These are phyloP conservation scores for Taiwanofungus camphoratus DNA, from an alignment of 1,284 basidiomycete genomes.

Conservation along the genomic window DNA sequence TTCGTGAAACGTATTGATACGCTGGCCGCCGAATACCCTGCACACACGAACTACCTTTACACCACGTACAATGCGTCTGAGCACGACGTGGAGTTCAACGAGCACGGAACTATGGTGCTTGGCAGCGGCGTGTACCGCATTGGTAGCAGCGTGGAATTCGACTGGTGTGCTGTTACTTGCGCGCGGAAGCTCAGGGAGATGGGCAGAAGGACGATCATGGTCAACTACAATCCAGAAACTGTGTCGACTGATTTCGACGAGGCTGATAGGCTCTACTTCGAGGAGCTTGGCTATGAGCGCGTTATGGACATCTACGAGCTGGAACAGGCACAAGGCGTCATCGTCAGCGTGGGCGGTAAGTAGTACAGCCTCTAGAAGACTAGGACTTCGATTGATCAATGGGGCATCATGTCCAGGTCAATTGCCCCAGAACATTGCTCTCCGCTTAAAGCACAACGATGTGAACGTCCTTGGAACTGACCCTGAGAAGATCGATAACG, in stretches of 20 bases:
- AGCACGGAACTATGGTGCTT: constrained; percentile 98
- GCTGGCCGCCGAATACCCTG: constrained; percentile 97
- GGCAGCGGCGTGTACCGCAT: constrained; percentile 98
- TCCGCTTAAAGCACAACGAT: constrained; percentile 86
- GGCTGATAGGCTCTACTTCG: constrained; percentile 97
- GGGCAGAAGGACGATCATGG: constrained; percentile 96
- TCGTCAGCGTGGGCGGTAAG: constrained; percentile 94
- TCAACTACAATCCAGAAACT: constrained; percentile 99
- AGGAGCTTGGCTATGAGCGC: constrained; percentile 95
- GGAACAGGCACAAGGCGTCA: constrained; percentile 87
- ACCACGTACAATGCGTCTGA: constrained; percentile 98
- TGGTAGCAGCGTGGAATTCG: constrained; percentile 97
- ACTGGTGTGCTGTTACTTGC: constrained; percentile 99
- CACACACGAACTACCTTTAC: constrained; percentile 99
- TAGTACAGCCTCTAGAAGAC: neutral
- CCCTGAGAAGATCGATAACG: constrained; percentile 92
- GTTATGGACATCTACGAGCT: constrained; percentile 99
- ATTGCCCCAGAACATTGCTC: constrained; percentile 97
- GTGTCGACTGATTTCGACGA: constrained; percentile 99
- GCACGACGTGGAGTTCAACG: constrained; percentile 95
- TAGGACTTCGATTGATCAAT: neutral
- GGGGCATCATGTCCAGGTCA: constrained; percentile 51
- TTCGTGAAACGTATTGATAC: constrained; percentile 99
- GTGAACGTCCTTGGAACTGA: constrained; percentile 97
- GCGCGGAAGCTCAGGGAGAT: constrained; percentile 87